Percentiles rank a stretch among this genome's conserved stretches.
phyloP scores from a whole-genome alignment of 169 alveolate genomes.

The Miamiensis avidus region DNA sequence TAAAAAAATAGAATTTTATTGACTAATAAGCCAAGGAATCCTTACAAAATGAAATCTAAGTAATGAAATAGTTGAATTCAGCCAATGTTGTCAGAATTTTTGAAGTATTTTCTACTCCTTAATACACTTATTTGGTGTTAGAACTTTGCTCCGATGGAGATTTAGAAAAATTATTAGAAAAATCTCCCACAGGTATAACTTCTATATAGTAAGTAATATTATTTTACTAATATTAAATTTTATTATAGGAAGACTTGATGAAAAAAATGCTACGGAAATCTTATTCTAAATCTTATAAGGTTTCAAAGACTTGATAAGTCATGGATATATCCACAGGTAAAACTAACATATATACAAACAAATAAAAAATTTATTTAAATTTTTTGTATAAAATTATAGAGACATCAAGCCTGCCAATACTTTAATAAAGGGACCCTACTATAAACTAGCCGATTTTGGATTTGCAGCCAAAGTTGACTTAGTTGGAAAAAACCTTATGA shows the following conservation, averaged over 20 bases:
- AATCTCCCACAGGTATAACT: too few species aligned
- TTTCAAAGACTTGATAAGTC: constrained; percentile 19
- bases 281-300: constrained; percentile 26
- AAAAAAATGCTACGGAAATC: constrained; percentile 13
- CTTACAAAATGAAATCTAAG: constrained; percentile 19
- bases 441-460: constrained; percentile 43
- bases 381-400: too few species aligned
- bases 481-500: constrained; percentile 1
- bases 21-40: constrained; percentile 22
- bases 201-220: too few species aligned
- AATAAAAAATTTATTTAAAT: too few species aligned
- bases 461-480: constrained; percentile 32
- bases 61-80: constrained; percentile 28
- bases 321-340: constrained; percentile 61
- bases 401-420: constrained; percentile 80
- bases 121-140: constrained; percentile 20
- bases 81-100: constrained; percentile 30
- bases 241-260: constrained; percentile 29
- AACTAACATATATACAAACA: too few species aligned
- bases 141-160: constrained; percentile 44
- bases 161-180: constrained; percentile 14
- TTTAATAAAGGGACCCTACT: constrained; percentile 34
- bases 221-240: too few species aligned
- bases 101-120: constrained; percentile 10
- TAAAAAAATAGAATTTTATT: neutral